Base-by-base conservation (phyloP, 345 rosid species). In the Chamaenerion angustifolium region DNA sequence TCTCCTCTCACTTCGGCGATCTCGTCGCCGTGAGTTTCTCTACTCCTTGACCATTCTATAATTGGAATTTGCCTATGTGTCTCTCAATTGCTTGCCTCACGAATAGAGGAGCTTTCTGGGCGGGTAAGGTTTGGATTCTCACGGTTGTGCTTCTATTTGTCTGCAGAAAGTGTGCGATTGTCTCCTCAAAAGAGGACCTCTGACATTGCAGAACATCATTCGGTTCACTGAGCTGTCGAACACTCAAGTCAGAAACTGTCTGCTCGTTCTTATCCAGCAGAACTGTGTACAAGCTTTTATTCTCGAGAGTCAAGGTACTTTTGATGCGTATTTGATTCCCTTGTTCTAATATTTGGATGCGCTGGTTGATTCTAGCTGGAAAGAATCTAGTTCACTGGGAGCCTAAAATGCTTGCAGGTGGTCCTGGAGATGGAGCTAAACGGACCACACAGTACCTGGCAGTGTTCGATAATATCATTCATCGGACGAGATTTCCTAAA, bases 91-190 rank as follows among this genome's bases (percentile, higher is more conserved):
- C 48, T 16, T 1, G 25, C 10, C 7, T 11, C 37, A 13, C 37
- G 4, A 16, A 12, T 21, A 37, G 57, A 14, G 9, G 19, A 17
- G n/a, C 17, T 19, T 42, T 10, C 11, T 14, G 12, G 8, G 40
- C 8, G 51, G 11, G 43, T n/a, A 58, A 14, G 8, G 15, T 19
- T 48, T 6, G n/a, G 6, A 4, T 11, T 45, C 16, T 46, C 51
- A 35, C 44, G 6, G 16, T 45, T 2, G 13, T 10, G 10, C 19
- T 37, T 49, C 1, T 5, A 47, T 12, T 58, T 51, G 10, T 43
- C 46, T 53, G 62, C 82, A 92, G 96, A 87, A 75, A 77, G 89
- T 84, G 0, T 84, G 93, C 19, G 89, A 84, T 58, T 92, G 83
- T 62, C 85, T 84, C 51, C 85, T 92, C 56, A 72, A 76, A 0